Percentiles rank a stretch among this genome's conserved stretches.
Evolutionary conservation across 495 filamentous ascomycete species (phyloP).

Genomic region (Hyaloscypha finlandica): DNA sequence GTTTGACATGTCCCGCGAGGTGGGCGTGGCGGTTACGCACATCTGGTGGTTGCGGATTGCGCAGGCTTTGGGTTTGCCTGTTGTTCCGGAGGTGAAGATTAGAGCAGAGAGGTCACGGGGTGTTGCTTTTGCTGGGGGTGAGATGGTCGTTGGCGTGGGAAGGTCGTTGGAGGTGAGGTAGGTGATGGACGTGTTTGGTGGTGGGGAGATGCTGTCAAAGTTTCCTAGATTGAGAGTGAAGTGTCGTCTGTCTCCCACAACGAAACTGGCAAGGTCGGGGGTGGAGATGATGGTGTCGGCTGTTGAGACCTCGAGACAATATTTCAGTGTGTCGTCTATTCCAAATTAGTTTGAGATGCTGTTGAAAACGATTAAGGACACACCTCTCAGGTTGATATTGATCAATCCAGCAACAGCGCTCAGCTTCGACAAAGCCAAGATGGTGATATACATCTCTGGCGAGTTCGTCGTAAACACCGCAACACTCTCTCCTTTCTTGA

Average conservation of each 20-base stretch:
- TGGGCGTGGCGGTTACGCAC: constrained; percentile 40
- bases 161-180: constrained; percentile 3
- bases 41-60: constrained; percentile 28
- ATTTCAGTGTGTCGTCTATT: constrained; percentile 44
- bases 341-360: constrained; percentile 13
- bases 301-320: constrained; percentile 29
- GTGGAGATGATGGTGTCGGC: constrained; percentile 40
- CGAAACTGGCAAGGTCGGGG: constrained; percentile 45
- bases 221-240: constrained; percentile 44
- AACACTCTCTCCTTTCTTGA: constrained; percentile 45
- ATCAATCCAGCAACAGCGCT: constrained; percentile 28
- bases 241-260: constrained; percentile 41
- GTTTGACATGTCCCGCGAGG: constrained; percentile 40
- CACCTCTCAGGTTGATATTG: constrained; percentile 33
- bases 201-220: constrained; percentile 33
- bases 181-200: constrained; percentile 9
- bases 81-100: constrained; percentile 35
- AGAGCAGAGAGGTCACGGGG: constrained; percentile 22
- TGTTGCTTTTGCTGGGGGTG: constrained; percentile 39
- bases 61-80: constrained; percentile 35
- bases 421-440: constrained; percentile 28
- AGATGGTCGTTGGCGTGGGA: constrained; percentile 6
- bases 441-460: constrained; percentile 30
- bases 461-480: constrained; percentile 47
- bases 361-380: neutral